These are phyloP conservation scores for Nicotiana paniculata DNA, from an alignment of 257 asterid species.

Conservation along the genomic window DNA sequence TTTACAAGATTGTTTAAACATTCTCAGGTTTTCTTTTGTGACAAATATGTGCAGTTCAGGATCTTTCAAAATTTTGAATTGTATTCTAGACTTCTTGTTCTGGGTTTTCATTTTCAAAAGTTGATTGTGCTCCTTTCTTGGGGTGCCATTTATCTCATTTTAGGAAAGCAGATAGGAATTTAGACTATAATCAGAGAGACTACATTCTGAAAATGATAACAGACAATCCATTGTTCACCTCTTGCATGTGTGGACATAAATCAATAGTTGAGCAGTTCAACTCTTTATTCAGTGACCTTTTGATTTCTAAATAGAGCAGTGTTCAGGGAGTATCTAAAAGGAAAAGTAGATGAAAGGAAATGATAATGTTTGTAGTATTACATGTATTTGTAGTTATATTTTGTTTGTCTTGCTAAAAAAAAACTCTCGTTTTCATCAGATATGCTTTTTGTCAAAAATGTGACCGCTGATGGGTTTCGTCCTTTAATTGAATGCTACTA, in stretches of 20 bases:
- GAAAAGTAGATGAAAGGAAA: background rate
- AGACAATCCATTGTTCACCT: background rate
- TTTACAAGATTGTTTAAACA: background rate
- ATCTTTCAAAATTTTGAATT: background rate
- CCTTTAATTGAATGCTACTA: background rate
- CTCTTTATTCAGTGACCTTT: background rate
- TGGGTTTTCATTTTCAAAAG: background rate
- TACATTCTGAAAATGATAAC: background rate
- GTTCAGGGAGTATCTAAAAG: background rate
- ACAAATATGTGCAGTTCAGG: background rate
- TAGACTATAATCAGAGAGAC: background rate
- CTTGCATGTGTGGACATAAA: conserved; percentile 1
- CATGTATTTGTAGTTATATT: no score
- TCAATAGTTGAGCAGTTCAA: background rate
- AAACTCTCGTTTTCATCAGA: background rate
- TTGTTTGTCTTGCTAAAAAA: no score
- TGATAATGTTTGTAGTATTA: background rate
- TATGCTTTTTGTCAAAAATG: background rate
- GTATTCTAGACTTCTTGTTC: background rate
- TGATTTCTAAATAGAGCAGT: background rate
- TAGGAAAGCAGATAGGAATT: background rate
- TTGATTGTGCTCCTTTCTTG: background rate
- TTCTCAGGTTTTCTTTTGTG: background rate
- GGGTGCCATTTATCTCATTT: background rate
- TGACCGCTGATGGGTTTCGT: background rate